phyloP scores from a whole-genome alignment of 164 flowering plant genomes.

The Tetrastigma voinierianum region DNA sequence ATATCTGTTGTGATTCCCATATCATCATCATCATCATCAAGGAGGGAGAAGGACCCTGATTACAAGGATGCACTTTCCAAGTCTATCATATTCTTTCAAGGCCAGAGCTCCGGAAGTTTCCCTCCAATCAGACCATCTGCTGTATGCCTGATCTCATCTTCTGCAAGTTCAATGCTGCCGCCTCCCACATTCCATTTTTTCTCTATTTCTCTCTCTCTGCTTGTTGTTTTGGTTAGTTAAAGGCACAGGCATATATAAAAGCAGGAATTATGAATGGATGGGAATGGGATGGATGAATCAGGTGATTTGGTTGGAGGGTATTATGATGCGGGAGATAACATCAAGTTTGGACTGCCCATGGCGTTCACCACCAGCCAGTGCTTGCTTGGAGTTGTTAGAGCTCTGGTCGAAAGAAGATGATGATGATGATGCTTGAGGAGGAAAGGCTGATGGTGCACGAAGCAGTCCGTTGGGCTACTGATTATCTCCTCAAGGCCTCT shows the following conservation, averaged over 20 bases:
- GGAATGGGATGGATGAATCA: neutral
- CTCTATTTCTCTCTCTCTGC: neutral
- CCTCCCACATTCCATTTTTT: too few relatives aligned
- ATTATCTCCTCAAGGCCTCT: conserved; percentile 5
- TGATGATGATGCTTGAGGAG: too few relatives aligned
- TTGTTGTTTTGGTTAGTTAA: too few relatives aligned
- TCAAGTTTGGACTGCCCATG: neutral
- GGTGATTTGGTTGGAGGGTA: conserved; percentile 2
- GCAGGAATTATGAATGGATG: too few relatives aligned
- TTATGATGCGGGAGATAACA: neutral
- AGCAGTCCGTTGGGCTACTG: conserved; percentile 4
- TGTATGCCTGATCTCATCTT: too few relatives aligned
- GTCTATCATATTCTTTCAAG: conserved; percentile 1
- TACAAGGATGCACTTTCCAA: conserved; percentile 1
- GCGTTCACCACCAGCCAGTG: conserved; percentile 7
- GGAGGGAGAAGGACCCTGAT: conserved; percentile 1
- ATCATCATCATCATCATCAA: too few relatives aligned
- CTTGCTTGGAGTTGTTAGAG: conserved; percentile 1
- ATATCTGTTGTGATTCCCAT: too few relatives aligned
- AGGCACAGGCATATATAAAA: too few relatives aligned
- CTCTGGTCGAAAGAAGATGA: neutral
- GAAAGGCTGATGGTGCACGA: neutral
- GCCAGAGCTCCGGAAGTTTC: conserved; percentile 6
- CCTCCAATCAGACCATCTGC: neutral
- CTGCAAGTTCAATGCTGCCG: too few relatives aligned